A percentile compares a stretch with the other conserved stretches of the same genome.
Conservation (phyloP, 164 flowering plant genomes). For the Liriodendron chinense region DNA sequence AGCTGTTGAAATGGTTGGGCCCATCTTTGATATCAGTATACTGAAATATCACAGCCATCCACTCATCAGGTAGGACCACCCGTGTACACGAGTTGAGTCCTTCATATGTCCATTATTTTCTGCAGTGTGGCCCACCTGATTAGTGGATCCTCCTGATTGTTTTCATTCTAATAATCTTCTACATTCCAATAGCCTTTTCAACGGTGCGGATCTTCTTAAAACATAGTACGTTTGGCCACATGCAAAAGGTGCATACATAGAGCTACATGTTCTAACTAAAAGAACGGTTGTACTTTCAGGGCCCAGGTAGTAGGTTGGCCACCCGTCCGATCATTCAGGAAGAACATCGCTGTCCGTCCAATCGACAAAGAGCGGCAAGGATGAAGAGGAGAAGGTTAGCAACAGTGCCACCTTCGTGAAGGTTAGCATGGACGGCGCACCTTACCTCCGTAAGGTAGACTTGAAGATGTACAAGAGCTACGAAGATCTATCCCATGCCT, state of each 20-base stretch:
- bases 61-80: no score
- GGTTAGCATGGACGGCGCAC: conserved; percentile 93
- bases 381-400: conserved; percentile 34
- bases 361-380: conserved; percentile 27
- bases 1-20: no score
- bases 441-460: conserved; percentile 78
- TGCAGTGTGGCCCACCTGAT: no score
- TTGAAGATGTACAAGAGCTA: conserved; percentile 71
- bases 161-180: no score
- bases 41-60: no score
- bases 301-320: conserved; percentile 92
- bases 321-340: conserved; percentile 72
- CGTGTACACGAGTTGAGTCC: no score
- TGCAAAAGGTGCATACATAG: neutral
- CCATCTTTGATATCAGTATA: no score
- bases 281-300: conserved; percentile 29
- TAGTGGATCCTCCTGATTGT: no score
- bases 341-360: conserved; percentile 54
- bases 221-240: neutral
- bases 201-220: neutral
- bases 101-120: no score
- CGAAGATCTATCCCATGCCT: conserved; percentile 60
- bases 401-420: conserved; percentile 54
- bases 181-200: neutral
- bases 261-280: neutral